Evolutionary conservation across 1,139 yeast species (phyloP), one percentile per base, ranked within the genome.

Genomic region (Taphrina confusa): DNA sequence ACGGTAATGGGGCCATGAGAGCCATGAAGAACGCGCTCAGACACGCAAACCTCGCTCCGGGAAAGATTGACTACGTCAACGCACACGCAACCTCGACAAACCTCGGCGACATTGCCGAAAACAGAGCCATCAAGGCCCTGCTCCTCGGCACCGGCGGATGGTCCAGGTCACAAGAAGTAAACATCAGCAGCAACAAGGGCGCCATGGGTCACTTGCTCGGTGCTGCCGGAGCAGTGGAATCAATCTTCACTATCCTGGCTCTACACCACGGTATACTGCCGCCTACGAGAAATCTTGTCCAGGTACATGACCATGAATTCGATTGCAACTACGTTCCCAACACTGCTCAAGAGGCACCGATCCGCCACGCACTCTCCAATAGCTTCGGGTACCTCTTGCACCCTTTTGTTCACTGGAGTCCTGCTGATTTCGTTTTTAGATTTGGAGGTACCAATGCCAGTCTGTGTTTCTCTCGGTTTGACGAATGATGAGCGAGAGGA

Each of bases 51-150:
- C 64, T 80, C 1, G 67, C 69, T 1, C 78, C 83, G 0, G 57
- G 69, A 1, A 75, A 80, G 3, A 76, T 92, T 6, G 89, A 80
- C 57, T 92, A 90, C 69, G 78, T 94, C 56, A 94, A 94, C 73
- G 97, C 98, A 1, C 99, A 94, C 73, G 98, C 99, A 0, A 94
- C 99, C 0, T 87, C 96, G 0, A 94, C 99, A 0, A 75, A 76
- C 5, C 75, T 91, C 6, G 99, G 99, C 3, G 99, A 94, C 69
- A 74, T 82, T 20, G 95, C 96, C 0, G 99, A 94, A 70, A 83
- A 86, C 68, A 72, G 73, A 49, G 98, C 97, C 2, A 83, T 92
- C 60, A 73, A 76, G 55, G 61, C 70, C 3, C 71, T 80, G 3
- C 70, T 88, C 8, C 64, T 78, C 16, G 63, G 60, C 40, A 31